Conservation (phyloP, 352 stramenopile species). For the Phytopythium litorale region DNA sequence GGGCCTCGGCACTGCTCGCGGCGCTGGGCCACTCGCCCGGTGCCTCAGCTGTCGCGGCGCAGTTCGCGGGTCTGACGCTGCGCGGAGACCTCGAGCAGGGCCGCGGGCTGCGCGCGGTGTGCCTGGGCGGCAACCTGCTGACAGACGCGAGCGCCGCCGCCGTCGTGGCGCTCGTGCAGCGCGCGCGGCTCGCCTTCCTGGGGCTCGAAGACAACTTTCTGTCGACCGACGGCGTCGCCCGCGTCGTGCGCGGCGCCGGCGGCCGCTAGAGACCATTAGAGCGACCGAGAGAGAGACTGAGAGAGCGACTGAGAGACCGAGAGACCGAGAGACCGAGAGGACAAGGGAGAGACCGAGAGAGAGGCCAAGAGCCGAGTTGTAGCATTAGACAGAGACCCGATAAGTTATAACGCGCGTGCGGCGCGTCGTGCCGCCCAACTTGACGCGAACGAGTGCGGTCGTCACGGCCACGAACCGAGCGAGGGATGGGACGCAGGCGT, state of each 20-base stretch:
- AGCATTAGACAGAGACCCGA: too few relatives aligned
- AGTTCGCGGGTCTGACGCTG: conserved; percentile 28
- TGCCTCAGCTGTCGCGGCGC: conserved; percentile 15
- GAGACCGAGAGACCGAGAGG: background rate
- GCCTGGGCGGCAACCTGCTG: conserved; percentile 78
- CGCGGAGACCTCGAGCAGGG: conserved; percentile 13
- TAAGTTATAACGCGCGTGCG: too few relatives aligned
- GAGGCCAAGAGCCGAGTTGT: background rate
- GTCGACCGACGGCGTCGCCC: conserved; percentile 52
- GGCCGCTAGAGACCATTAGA: background rate
- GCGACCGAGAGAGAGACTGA: background rate
- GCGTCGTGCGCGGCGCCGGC: conserved; percentile 18
- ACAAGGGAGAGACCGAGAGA: background rate
- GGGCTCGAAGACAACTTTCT: conserved; percentile 83
- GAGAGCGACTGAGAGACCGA: background rate
- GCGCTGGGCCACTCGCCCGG: background rate
- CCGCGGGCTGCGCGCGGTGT: conserved; percentile 52
- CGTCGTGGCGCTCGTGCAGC: conserved; percentile 35
- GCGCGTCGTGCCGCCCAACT: too few relatives aligned
- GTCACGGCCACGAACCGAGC: too few relatives aligned
- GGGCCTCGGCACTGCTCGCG: conserved; percentile 1
- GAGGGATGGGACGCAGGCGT: too few relatives aligned
- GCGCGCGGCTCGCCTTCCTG: conserved; percentile 57
- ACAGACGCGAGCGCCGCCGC: conserved; percentile 69
- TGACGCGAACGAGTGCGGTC: too few relatives aligned